phyloP scores from a whole-genome alignment of 106 monocot species.

The Phalaenopsis equestris region DNA sequence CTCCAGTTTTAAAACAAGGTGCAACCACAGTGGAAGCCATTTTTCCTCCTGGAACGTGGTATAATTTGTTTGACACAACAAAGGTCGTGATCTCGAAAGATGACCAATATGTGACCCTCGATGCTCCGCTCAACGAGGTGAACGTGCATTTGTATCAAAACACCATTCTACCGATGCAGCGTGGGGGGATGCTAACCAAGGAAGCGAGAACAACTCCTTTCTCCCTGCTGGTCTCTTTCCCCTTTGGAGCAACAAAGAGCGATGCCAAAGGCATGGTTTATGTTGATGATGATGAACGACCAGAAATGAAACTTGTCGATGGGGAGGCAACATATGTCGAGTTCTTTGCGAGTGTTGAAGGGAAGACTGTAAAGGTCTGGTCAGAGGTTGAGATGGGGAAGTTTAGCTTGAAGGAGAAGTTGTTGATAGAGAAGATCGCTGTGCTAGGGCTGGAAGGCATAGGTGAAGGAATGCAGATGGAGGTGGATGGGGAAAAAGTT shows the following conservation, averaged over 20 bases:
- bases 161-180: conserved; percentile 88
- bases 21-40: conserved; percentile 54
- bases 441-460: conserved; percentile 52
- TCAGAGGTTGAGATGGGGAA: conserved; percentile 59
- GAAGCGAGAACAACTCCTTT: conserved; percentile 76
- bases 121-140: conserved; percentile 78
- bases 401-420: conserved; percentile 44
- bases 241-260: conserved; percentile 26
- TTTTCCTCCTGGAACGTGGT: conserved; percentile 93
- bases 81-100: conserved; percentile 58
- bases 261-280: conserved; percentile 68
- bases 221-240: conserved; percentile 69
- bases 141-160: conserved; percentile 88
- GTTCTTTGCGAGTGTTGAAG: conserved; percentile 47
- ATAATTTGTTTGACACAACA: conserved; percentile 73
- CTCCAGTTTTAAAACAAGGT: conserved; percentile 65
- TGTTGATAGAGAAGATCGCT: conserved; percentile 64
- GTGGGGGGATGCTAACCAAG: conserved; percentile 60
- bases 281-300: conserved; percentile 83
- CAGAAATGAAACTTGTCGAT: conserved; percentile 68
- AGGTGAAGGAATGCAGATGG: conserved; percentile 26
- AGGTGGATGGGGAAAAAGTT: conserved; percentile 42
- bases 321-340: conserved; percentile 57
- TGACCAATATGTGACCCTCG: conserved; percentile 35
- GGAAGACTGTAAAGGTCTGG: conserved; percentile 50